A percentile compares a stretch with the other conserved stretches of the same genome.
phyloP scores from a whole-genome alignment of 108 stramenopile genomes.

The Skeletonema costatum region DNA sequence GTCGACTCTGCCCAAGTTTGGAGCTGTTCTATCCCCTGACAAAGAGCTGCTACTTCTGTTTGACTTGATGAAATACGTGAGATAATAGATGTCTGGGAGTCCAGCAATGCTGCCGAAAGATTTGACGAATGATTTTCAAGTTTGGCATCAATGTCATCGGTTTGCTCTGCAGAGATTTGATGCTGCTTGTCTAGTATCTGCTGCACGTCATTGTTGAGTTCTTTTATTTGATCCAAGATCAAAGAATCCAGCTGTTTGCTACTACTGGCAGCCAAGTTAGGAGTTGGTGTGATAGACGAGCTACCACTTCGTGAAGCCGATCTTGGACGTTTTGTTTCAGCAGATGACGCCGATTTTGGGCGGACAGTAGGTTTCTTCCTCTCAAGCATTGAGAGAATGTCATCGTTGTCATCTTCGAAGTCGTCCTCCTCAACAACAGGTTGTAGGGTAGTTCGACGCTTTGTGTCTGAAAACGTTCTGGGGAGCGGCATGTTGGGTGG shows the following conservation, averaged over 20 bases:
- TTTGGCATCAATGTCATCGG: neutral
- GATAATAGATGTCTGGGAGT: constrained; percentile 5
- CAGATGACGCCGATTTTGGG: neutral
- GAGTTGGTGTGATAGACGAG: too few species aligned
- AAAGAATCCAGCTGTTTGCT: neutral
- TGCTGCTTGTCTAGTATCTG: neutral
- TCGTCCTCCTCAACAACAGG: neutral
- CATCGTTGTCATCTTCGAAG: constrained; percentile 2
- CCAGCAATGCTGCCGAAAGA: neutral
- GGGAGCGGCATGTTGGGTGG: constrained; percentile 15
- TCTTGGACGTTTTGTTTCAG: neutral
- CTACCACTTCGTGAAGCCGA: too few species aligned
- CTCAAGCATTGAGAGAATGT: constrained; percentile 11
- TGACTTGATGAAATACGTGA: constrained; percentile 15
- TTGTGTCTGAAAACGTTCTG: neutral
- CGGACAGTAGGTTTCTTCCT: neutral
- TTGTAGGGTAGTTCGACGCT: neutral
- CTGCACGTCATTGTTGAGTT: neutral
- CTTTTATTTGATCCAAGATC: neutral
- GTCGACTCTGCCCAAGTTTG: neutral
- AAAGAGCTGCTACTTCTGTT: constrained; percentile 8
- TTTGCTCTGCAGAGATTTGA: neutral
- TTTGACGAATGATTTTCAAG: neutral
- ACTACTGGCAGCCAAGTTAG: too few species aligned
- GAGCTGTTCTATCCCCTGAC: constrained; percentile 20